Base-by-base conservation (phyloP, 495 filamentous ascomycete species). In the Daldinia loculata region DNA sequence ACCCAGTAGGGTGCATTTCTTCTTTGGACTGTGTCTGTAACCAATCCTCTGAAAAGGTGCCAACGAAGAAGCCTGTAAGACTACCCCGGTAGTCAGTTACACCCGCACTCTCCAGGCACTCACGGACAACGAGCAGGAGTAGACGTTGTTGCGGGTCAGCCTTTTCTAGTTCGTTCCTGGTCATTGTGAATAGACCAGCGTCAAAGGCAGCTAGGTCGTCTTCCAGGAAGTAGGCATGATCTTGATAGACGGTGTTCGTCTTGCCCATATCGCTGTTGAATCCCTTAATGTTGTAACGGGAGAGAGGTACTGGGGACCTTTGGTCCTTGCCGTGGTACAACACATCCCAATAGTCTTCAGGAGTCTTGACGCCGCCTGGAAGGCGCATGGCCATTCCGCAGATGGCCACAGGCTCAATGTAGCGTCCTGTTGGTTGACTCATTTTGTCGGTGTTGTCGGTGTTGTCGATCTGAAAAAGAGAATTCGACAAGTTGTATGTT, bases 61-160 rank as follows among this genome's bases (percentile, higher is more conserved):
- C 87, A 2, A 85, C 69, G 61, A 81, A 88, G 56, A 70, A 78
- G 0, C 85, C 85, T 1, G 84, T 79, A 8, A 67, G 26, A 36
- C 67, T 75, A 8, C 85, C 83, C 15, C 72, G 68, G 70, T 75
- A 87, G 15, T 74, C 56, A 2, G 69, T 74, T 45, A 83, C 80
- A 19, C 86, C 85, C 0, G 84, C 80, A 70, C 71, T 80, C 41
- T 85, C 83, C 27, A 85, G 26, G 6, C 75, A 75, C 59, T 84
- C 81, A 11, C 75, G 66, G 0, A 79, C 75, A 1, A 87, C 81
- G 55, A 88, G 84, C 0, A 89, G 76, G 0, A 88, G 55, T 9
- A 78, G 63, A 4, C 83, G 61, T 55, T 87, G 84, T 43, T 87
- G 81, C 0, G 87, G 87, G 59, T 88, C 86, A 19, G 83, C 66